Percentiles rank a stretch among this genome's conserved stretches.
Conservation (phyloP, 164 flowering plant genomes). For the Malania oleifera region DNA sequence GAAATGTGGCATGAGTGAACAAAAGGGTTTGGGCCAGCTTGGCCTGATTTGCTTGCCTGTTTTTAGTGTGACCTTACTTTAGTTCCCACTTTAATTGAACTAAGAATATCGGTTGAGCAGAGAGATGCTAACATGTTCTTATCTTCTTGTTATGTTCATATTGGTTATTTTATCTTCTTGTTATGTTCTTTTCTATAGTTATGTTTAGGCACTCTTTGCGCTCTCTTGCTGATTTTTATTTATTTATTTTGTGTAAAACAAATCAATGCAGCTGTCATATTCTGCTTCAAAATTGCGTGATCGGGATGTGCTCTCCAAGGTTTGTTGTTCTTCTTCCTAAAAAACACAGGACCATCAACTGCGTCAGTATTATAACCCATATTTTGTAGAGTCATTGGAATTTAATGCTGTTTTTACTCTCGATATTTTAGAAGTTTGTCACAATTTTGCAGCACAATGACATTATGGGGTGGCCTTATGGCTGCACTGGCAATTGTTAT, state of each 20-base stretch:
- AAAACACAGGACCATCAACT: neutral
- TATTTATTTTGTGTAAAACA: constrained; percentile 7
- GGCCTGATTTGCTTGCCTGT: too few relatives aligned
- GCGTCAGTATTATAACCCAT: neutral
- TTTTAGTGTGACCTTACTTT: too few relatives aligned
- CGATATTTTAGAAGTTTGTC: neutral
- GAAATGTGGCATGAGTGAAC: too few relatives aligned
- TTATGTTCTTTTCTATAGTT: too few relatives aligned
- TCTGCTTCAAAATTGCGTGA: constrained; percentile 74
- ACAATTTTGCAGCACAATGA: neutral
- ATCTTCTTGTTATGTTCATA: neutral
- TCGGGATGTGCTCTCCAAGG: constrained; percentile 77
- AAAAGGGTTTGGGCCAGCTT: too few relatives aligned
- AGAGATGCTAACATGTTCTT: neutral
- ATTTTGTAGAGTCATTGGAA: neutral
- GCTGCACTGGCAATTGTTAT: too few relatives aligned
- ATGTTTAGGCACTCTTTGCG: too few relatives aligned
- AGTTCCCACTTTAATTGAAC: too few relatives aligned
- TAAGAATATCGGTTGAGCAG: too few relatives aligned
- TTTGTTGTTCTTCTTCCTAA: constrained; percentile 19
- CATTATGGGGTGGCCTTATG: too few relatives aligned
- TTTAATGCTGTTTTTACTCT: neutral
- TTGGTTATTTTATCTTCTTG: neutral
- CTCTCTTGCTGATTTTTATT: constrained; percentile 1
- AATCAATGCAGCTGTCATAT: constrained; percentile 56